These are phyloP conservation scores for Mikania micrantha DNA, from an alignment of 129 eudicot species.

Conservation along the genomic window DNA sequence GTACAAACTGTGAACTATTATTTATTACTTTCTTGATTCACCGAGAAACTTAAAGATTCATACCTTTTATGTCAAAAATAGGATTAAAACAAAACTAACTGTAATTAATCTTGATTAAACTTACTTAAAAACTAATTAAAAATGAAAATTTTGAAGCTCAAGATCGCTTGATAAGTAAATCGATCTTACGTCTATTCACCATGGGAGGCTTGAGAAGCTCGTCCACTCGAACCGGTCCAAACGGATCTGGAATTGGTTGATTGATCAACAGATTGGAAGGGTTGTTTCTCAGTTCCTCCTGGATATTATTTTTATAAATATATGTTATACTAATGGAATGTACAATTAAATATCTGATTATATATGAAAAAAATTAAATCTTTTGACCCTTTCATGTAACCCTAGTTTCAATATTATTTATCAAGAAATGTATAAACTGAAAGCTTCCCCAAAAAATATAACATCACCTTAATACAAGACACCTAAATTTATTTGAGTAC, in stretches of 20 bases:
- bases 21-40: constrained; percentile 23
- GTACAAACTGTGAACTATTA: constrained; percentile 7
- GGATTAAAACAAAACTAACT: background rate
- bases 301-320: background rate
- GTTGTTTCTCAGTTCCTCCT: constrained; percentile 72
- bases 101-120: background rate
- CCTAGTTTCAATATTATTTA: background rate
- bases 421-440: background rate
- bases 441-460: constrained; percentile 1
- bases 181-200: constrained; percentile 80
- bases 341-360: background rate
- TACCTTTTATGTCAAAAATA: constrained; percentile 3
- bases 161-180: no score
- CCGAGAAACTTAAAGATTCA: constrained; percentile 17
- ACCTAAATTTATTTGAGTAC: background rate
- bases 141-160: background rate
- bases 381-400: background rate
- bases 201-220: constrained; percentile 85
- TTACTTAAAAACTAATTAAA: background rate
- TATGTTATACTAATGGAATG: background rate
- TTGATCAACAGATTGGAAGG: constrained; percentile 63
- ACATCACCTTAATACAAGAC: background rate
- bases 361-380: background rate
- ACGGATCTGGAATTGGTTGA: constrained; percentile 50
- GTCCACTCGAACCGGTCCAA: constrained; percentile 56